phyloP scores from a whole-genome alignment of 331 rosid genomes.

The Acacia pycnantha region DNA sequence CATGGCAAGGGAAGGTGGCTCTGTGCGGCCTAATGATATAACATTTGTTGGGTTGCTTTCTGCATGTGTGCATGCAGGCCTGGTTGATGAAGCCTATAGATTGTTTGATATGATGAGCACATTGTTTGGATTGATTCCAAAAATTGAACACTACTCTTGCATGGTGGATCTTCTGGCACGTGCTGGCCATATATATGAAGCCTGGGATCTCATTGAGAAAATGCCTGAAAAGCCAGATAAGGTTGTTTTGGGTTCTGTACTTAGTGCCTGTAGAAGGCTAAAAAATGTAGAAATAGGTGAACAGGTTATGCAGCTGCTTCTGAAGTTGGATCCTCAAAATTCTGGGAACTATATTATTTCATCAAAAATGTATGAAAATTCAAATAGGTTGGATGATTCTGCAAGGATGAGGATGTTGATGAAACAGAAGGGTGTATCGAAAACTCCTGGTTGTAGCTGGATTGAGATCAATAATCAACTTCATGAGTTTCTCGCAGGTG shows the following conservation, averaged over 20 bases:
- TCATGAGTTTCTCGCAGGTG: slow-evolving; percentile 84
- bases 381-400: slow-evolving; percentile 81
- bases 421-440: slow-evolving; percentile 75
- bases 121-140: slow-evolving; percentile 65
- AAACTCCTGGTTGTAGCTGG: slow-evolving; percentile 98
- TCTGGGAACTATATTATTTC: slow-evolving; percentile 84
- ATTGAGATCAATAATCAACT: slow-evolving; percentile 62
- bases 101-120: slow-evolving; percentile 71
- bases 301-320: slow-evolving; percentile 60
- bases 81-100: slow-evolving; percentile 68
- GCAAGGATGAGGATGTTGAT: slow-evolving; percentile 87
- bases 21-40: slow-evolving; percentile 70
- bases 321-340: slow-evolving; percentile 85
- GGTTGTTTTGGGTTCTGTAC: slow-evolving; percentile 79
- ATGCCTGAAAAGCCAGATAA: slow-evolving; percentile 91
- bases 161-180: slow-evolving; percentile 93
- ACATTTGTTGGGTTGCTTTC: slow-evolving; percentile 88
- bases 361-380: slow-evolving; percentile 68
- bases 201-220: slow-evolving; percentile 73
- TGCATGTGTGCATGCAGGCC: slow-evolving; percentile 88
- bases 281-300: slow-evolving; percentile 65
- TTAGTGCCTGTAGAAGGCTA: slow-evolving; percentile 73
- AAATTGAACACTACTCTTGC: slow-evolving; percentile 90
- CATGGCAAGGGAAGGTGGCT: slow-evolving; percentile 59
- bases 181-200: slow-evolving; percentile 72